Conservation (phyloP, 257 asterid genomes). For the Rauvolfia tetraphylla region DNA sequence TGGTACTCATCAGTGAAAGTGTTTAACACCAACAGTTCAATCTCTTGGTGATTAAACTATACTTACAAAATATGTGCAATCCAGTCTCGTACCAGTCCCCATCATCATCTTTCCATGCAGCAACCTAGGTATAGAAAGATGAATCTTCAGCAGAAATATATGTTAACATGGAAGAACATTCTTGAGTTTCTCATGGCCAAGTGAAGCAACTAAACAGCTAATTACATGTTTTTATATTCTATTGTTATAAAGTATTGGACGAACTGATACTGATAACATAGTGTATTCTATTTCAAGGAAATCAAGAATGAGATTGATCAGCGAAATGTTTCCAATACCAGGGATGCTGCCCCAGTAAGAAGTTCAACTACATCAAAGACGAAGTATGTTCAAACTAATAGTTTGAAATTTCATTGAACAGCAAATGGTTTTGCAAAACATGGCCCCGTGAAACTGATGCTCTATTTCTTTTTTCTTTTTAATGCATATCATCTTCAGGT, state of each 20-base stretch:
- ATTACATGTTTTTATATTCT: neutral
- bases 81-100: constrained; percentile 99
- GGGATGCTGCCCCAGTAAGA: no score
- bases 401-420: neutral
- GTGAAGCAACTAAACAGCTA: neutral
- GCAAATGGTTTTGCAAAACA: neutral
- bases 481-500: neutral
- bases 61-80: constrained; percentile 92
- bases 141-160: constrained; percentile 19
- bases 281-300: no score
- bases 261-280: no score
- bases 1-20: neutral
- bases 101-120: constrained; percentile 96
- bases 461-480: neutral
- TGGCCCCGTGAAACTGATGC: neutral
- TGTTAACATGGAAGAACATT: neutral
- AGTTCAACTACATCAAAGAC: no score
- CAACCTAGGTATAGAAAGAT: constrained; percentile 45
- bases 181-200: neutral
- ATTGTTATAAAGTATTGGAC: neutral
- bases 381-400: neutral
- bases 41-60: constrained; percentile 26
- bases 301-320: no score
- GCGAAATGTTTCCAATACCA: no score
- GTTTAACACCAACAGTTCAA: neutral